Conservation (phyloP, 345 rosid species). For the Gossypium mustelinum region DNA sequence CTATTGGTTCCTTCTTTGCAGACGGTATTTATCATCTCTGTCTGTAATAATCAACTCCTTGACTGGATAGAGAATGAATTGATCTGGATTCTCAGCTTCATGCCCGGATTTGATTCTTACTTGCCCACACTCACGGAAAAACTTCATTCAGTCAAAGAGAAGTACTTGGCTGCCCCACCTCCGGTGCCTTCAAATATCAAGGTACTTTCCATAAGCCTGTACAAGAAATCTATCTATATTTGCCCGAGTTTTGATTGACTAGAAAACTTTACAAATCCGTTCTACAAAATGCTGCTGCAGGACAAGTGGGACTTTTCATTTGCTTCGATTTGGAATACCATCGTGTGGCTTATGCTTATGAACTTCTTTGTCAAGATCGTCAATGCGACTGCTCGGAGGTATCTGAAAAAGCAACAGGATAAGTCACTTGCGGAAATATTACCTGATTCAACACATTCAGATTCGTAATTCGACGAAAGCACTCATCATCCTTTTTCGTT, state of each 20-base stretch:
- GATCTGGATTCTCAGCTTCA: slow-evolving; percentile 70
- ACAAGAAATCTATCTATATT: neutral
- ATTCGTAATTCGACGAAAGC: slow-evolving; percentile 24
- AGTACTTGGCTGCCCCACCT: slow-evolving; percentile 54
- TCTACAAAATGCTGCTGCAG: slow-evolving; percentile 34
- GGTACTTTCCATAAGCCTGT: slow-evolving; percentile 32
- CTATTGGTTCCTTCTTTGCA: slow-evolving; percentile 31
- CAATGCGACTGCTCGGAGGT: slow-evolving; percentile 70
- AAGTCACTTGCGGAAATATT: slow-evolving; percentile 38
- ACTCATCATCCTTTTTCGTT: neutral
- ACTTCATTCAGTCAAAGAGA: slow-evolving; percentile 59
- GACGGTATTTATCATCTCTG: slow-evolving; percentile 86
- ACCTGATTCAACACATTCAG: slow-evolving; percentile 27
- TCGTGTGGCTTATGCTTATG: slow-evolving; percentile 95
- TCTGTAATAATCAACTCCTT: slow-evolving; percentile 90
- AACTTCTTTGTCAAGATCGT: slow-evolving; percentile 80
- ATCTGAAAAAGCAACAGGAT: slow-evolving; percentile 73
- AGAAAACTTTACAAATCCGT: neutral
- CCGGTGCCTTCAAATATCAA: slow-evolving; percentile 47
- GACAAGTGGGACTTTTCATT: slow-evolving; percentile 82
- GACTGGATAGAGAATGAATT: slow-evolving; percentile 92
- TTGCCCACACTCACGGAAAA: slow-evolving; percentile 54
- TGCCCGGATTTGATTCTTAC: slow-evolving; percentile 65
- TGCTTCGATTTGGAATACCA: slow-evolving; percentile 73
- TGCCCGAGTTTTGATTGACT: neutral